These are phyloP conservation scores for Candida chauliodis DNA, from an alignment of 805 yeast genomes.

Conservation along the genomic window DNA sequence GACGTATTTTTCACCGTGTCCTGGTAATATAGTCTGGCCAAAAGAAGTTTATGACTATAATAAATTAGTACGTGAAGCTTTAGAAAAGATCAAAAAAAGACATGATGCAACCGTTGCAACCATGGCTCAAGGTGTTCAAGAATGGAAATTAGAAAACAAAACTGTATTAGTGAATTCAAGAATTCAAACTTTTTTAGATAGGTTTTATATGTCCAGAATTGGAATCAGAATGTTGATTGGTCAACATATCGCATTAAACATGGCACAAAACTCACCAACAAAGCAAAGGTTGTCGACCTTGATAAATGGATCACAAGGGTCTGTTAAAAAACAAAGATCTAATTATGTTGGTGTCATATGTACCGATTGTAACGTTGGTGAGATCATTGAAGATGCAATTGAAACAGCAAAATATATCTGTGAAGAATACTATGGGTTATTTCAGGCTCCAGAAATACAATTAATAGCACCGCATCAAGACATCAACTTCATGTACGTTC, in stretches of 20 bases:
- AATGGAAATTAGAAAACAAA: constrained; percentile 65
- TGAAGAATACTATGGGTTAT: constrained; percentile 84
- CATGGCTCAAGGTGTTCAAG: constrained; percentile 87
- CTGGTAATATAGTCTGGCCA: constrained; percentile 61
- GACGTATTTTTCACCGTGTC: constrained; percentile 51
- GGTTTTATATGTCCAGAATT: constrained; percentile 85
- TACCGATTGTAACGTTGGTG: constrained; percentile 77
- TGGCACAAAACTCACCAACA: constrained; percentile 51
- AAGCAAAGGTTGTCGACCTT: constrained; percentile 33
- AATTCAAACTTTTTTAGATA: constrained; percentile 76
- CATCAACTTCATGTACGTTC: constrained; percentile 84
- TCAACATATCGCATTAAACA: constrained; percentile 83
- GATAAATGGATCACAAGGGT: constrained; percentile 26
- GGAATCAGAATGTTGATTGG: constrained; percentile 93
- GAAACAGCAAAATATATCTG: constrained; percentile 89
- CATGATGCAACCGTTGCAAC: constrained; percentile 94
- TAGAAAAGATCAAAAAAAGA: constrained; percentile 70
- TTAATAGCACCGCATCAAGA: constrained; percentile 69
- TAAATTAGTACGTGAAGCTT: constrained; percentile 58
- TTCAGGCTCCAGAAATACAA: constrained; percentile 81
- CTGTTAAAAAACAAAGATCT: constrained; percentile 20
- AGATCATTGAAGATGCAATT: constrained; percentile 81
- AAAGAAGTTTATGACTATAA: constrained; percentile 71
- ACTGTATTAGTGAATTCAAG: constrained; percentile 59
- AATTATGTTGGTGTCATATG: constrained; percentile 89